Conservation (phyloP, 176 grass and related monocot genomes). For the Typha latifolia region DNA sequence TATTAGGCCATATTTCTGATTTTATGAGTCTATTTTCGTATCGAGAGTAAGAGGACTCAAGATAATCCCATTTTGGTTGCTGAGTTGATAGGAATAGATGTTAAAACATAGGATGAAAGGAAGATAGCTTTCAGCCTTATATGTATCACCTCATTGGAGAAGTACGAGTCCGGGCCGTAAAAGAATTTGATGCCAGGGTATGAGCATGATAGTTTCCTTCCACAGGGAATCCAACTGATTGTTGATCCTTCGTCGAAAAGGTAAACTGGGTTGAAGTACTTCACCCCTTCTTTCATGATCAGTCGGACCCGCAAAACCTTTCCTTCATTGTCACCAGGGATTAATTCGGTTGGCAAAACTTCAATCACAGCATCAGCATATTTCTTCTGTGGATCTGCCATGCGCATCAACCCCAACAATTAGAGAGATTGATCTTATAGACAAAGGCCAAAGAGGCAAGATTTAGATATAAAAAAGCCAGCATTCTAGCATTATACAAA, state of each 20-base stretch:
- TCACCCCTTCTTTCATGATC: conserved; percentile 76
- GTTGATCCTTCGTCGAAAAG: conserved; percentile 91
- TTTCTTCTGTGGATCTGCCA: conserved; percentile 82
- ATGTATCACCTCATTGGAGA: conserved; percentile 59
- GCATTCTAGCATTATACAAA: too few species aligned
- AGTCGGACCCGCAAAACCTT: conserved; percentile 71
- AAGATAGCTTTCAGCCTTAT: not conserved
- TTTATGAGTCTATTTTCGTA: too few species aligned
- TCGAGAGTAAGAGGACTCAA: too few species aligned
- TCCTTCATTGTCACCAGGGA: conserved; percentile 77
- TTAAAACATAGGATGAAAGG: too few species aligned
- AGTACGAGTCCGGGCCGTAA: conserved; percentile 73
- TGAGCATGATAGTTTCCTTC: conserved; percentile 83
- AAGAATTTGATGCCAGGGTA: conserved; percentile 84
- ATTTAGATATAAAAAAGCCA: too few species aligned
- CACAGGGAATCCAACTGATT: conserved; percentile 77
- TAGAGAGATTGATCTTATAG: too few species aligned
- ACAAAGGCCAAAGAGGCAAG: too few species aligned
- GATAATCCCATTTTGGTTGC: too few species aligned
- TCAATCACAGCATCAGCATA: conserved; percentile 78
- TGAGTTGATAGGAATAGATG: too few species aligned
- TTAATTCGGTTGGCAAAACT: conserved; percentile 78
- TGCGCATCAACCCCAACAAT: too few species aligned
- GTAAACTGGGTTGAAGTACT: conserved; percentile 72
- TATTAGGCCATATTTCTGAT: too few species aligned